Evolutionary conservation across 768 basidiomycete genomes (phyloP).

Genomic region (Lyophyllum atratum): DNA sequence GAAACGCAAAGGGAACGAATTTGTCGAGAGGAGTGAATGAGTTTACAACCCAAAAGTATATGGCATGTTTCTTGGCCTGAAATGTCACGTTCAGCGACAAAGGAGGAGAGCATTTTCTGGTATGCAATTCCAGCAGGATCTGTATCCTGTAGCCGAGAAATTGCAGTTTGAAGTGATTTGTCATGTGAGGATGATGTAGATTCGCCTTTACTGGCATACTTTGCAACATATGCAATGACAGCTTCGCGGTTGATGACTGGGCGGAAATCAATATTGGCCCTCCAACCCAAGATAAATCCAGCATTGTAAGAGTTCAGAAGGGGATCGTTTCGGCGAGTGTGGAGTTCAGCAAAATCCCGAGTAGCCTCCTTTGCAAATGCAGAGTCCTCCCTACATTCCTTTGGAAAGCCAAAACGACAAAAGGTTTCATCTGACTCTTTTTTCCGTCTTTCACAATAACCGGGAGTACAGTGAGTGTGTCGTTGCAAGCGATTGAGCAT

Average conservation of each 20-base stretch:
- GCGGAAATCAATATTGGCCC: slow-evolving; percentile 23
- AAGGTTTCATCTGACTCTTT: slow-evolving; percentile 3
- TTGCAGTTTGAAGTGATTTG: slow-evolving; percentile 6
- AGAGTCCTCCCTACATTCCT: slow-evolving; percentile 1
- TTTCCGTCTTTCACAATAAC: slow-evolving; percentile 1
- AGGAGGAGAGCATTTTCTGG: slow-evolving; percentile 13
- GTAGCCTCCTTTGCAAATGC: neutral
- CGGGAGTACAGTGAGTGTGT: neutral
- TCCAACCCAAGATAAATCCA: slow-evolving; percentile 20
- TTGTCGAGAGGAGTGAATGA: neutral
- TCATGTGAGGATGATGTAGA: slow-evolving; percentile 1
- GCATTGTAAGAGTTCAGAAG: slow-evolving; percentile 21
- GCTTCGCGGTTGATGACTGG: slow-evolving; percentile 5
- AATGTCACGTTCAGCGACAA: slow-evolving; percentile 9
- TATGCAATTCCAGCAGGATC: slow-evolving; percentile 10
- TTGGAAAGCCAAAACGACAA: slow-evolving; percentile 16
- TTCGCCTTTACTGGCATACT: slow-evolving; percentile 12
- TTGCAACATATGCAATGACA: slow-evolving; percentile 13
- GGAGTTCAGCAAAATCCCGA: slow-evolving; percentile 11
- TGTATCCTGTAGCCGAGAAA: slow-evolving; percentile 1
- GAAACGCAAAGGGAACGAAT: slow-evolving; percentile 4
- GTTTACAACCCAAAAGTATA: slow-evolving; percentile 8
- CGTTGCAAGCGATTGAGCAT: slow-evolving; percentile 1
- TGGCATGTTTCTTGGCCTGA: slow-evolving; percentile 10
- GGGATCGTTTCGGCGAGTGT: slow-evolving; percentile 19